A percentile compares a stretch with the other conserved stretches of the same genome.
These are phyloP conservation scores for Verticillium longisporum DNA, from an alignment of 2,329 filamentous ascomycete species.

Conservation along the genomic window DNA sequence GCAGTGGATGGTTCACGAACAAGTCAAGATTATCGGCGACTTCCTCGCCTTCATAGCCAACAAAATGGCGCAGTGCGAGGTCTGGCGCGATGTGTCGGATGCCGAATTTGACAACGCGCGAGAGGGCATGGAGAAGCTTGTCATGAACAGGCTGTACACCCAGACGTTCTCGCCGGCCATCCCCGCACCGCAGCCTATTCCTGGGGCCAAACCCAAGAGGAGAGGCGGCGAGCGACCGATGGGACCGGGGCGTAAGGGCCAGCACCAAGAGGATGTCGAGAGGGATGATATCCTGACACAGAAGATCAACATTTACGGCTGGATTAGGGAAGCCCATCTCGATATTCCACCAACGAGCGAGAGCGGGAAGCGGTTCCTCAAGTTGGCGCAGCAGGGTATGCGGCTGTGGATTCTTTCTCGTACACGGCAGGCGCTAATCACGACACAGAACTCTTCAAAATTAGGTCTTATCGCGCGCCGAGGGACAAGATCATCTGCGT, in stretches of 20 bases:
- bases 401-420: slow-evolving; percentile 6
- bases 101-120: slow-evolving; percentile 97
- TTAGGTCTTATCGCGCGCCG: slow-evolving; percentile 94
- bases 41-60: slow-evolving; percentile 95
- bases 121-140: slow-evolving; percentile 98
- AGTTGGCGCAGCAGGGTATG: slow-evolving; percentile 77
- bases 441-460: slow-evolving; percentile 77
- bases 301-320: slow-evolving; percentile 94
- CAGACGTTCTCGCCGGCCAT: slow-evolving; percentile 97
- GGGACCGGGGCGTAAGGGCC: slow-evolving; percentile 80
- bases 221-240: slow-evolving; percentile 62
- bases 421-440: slow-evolving; percentile 18
- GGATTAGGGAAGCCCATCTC: slow-evolving; percentile 87
- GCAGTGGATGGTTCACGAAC: slow-evolving; percentile 99
- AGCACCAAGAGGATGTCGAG: slow-evolving; percentile 97
- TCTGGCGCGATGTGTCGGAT: slow-evolving; percentile 93
- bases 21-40: slow-evolving; percentile 97
- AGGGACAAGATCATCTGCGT: slow-evolving; percentile 98
- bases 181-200: slow-evolving; percentile 66
- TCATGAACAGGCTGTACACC: slow-evolving; percentile 94
- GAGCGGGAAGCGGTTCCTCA: slow-evolving; percentile 80
- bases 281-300: slow-evolving; percentile 92
- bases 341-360: slow-evolving; percentile 83
- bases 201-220: slow-evolving; percentile 60
- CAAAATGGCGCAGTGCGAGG: slow-evolving; percentile 96